A percentile compares a stretch with the other conserved stretches of the same genome.
These are phyloP conservation scores for Pseudozyma pruni DNA, from an alignment of 1,284 basidiomycete genomes.

Conservation along the genomic window DNA sequence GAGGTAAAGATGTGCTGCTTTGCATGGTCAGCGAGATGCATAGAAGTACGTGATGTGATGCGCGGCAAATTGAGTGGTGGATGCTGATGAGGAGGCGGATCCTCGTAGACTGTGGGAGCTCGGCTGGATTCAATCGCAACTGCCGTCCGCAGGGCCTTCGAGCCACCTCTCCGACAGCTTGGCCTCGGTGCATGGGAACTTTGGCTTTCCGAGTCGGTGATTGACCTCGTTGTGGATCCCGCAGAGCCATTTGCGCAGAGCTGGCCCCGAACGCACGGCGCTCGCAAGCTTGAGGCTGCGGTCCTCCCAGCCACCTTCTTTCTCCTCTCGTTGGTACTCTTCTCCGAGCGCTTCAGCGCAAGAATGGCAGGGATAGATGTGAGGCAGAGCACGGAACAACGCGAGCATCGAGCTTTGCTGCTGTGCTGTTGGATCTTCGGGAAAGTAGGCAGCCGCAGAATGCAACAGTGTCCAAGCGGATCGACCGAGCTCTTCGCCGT, in stretches of 20 bases:
- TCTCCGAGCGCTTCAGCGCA: slow-evolving; percentile 59
- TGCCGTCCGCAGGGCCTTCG: slow-evolving; percentile 58
- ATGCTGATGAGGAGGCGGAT: not conserved
- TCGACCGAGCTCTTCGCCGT: slow-evolving; percentile 61
- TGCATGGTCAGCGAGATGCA: not conserved
- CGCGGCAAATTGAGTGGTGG: slow-evolving; percentile 10
- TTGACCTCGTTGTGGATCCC: slow-evolving; percentile 66
- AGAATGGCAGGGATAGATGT: slow-evolving; percentile 62
- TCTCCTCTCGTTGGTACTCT: slow-evolving; percentile 47
- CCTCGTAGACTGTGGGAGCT: no score
- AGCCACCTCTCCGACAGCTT: slow-evolving; percentile 58
- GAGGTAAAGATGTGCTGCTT: not conserved
- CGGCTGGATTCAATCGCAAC: slow-evolving; percentile 48
- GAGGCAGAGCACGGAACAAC: slow-evolving; percentile 53
- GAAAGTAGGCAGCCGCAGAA: slow-evolving; percentile 64
- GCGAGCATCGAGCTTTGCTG: slow-evolving; percentile 58
- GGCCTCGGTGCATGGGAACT: slow-evolving; percentile 54
- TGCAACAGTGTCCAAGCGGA: slow-evolving; percentile 65
- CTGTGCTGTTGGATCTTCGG: slow-evolving; percentile 43
- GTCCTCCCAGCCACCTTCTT: slow-evolving; percentile 46
- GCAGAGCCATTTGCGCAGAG: slow-evolving; percentile 60
- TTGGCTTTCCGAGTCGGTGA: slow-evolving; percentile 59
- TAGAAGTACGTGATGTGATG: slow-evolving; percentile 19
- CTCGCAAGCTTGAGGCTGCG: slow-evolving; percentile 19
- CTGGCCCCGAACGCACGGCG: slow-evolving; percentile 36